These are phyloP conservation scores for Cucurbita ficifolia DNA, from an alignment of 306 rosid species.

Conservation along the genomic window DNA sequence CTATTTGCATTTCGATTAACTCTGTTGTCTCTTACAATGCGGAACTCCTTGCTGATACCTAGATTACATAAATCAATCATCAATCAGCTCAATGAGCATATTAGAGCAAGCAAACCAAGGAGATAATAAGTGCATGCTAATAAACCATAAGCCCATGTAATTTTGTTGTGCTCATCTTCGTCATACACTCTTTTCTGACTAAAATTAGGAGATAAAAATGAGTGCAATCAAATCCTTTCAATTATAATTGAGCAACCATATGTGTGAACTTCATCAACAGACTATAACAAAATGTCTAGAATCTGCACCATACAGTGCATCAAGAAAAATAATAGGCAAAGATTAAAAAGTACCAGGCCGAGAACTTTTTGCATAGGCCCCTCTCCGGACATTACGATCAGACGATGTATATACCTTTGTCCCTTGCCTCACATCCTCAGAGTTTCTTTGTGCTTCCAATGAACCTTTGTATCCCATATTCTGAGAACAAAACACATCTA, in stretches of 20 bases:
- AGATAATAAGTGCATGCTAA: neutral
- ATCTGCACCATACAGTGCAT: neutral
- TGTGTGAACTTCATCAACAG: neutral
- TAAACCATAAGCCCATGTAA: neutral
- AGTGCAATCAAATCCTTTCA: neutral
- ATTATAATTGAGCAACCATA: neutral
- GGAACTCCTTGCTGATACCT: conserved; percentile 74
- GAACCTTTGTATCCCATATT: conserved; percentile 31
- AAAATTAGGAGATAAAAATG: neutral
- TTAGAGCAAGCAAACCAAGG: neutral
- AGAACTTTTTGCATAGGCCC: conserved; percentile 42
- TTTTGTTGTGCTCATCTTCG: neutral
- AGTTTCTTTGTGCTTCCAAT: conserved; percentile 29
- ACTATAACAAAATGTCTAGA: neutral
- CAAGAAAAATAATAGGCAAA: neutral
- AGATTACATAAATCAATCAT: conserved; percentile 17
- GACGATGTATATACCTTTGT: conserved; percentile 27
- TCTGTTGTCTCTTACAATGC: conserved; percentile 89
- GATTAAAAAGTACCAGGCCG: conserved; percentile 33
- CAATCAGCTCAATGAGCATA: conserved; percentile 8
- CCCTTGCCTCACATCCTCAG: conserved; percentile 47
- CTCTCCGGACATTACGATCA: conserved; percentile 49
- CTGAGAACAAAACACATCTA: conserved; percentile 31
- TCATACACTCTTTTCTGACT: neutral
- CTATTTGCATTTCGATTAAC: conserved; percentile 35